These are phyloP conservation scores for Phytophthora macrochlamydospora DNA, from an alignment of 352 stramenopile genomes.

Conservation along the genomic window DNA sequence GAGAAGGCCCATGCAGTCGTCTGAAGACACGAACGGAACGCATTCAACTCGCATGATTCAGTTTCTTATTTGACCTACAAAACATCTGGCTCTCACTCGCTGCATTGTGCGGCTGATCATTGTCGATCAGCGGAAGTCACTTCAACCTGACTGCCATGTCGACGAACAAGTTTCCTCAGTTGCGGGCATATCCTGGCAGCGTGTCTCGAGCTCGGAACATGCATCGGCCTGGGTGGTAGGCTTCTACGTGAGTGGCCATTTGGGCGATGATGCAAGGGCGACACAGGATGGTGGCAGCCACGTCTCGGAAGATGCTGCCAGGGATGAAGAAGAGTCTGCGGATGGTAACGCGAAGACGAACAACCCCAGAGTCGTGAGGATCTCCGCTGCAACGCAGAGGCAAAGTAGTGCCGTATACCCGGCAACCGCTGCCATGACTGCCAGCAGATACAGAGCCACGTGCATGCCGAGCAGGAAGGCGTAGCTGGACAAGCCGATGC, in stretches of 20 bases:
- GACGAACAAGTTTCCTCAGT: not conserved
- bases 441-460: constrained; percentile 11
- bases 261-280: constrained; percentile 50
- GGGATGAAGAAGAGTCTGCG: constrained; percentile 49
- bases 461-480: constrained; percentile 16
- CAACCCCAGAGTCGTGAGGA: constrained; percentile 11
- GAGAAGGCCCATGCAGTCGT: not conserved
- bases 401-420: constrained; percentile 2
- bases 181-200: constrained; percentile 40
- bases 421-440: constrained; percentile 6
- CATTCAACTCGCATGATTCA: not conserved
- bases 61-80: not conserved
- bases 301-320: constrained; percentile 35
- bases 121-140: no score
- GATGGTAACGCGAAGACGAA: constrained; percentile 39
- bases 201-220: constrained; percentile 39
- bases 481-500: constrained; percentile 31
- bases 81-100: no score
- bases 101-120: no score
- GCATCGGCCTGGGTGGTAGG: constrained; percentile 43
- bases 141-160: no score
- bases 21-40: not conserved
- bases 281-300: constrained; percentile 36
- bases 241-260: constrained; percentile 46
- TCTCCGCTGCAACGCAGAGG: constrained; percentile 1